These are phyloP conservation scores for Mrakia frigida DNA, from an alignment of 768 basidiomycete species.

Conservation along the genomic window DNA sequence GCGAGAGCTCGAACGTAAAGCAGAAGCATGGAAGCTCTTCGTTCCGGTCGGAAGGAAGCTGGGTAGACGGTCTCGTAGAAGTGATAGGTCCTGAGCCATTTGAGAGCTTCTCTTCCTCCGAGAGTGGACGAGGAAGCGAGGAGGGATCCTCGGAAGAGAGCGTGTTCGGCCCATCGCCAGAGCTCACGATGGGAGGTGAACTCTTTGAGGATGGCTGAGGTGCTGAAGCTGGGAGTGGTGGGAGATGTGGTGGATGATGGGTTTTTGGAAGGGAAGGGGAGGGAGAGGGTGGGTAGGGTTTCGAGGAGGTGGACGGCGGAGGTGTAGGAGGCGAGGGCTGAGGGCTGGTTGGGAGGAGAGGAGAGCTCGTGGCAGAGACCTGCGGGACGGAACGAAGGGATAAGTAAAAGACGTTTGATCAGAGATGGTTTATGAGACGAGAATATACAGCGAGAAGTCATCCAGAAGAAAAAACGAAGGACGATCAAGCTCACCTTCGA, in stretches of 20 bases:
- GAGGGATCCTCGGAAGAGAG: conserved; percentile 73
- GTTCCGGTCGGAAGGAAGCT: conserved; percentile 65
- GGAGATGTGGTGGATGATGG: conserved; percentile 27
- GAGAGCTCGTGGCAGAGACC: conserved; percentile 67
- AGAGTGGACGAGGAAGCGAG: conserved; percentile 52
- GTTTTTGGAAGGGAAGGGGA: conserved; percentile 26
- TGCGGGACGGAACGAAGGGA: conserved; percentile 40
- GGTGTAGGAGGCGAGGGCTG: conserved; percentile 39
- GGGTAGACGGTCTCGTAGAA: conserved; percentile 60
- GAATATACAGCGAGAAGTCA: too few relatives aligned
- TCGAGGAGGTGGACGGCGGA: conserved; percentile 35
- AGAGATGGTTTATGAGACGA: too few relatives aligned
- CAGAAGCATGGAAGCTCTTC: conserved; percentile 63
- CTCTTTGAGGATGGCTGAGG: conserved; percentile 50
- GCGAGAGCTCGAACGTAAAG: conserved; percentile 71
- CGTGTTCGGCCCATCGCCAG: conserved; percentile 76
- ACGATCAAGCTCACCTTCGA: conserved; percentile 57
- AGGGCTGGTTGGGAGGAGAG: conserved; percentile 29
- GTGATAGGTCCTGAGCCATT: conserved; percentile 43
- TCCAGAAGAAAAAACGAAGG: too few relatives aligned
- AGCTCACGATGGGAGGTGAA: conserved; percentile 72
- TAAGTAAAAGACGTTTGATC: background rate
- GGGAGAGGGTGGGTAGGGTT: conserved; percentile 31
- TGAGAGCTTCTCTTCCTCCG: conserved; percentile 34
- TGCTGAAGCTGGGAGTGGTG: conserved; percentile 30